Percentiles rank a stretch among this genome's conserved stretches.
Conservation (phyloP, 345 rosid genomes). For the Erysimum cheiranthoides region DNA sequence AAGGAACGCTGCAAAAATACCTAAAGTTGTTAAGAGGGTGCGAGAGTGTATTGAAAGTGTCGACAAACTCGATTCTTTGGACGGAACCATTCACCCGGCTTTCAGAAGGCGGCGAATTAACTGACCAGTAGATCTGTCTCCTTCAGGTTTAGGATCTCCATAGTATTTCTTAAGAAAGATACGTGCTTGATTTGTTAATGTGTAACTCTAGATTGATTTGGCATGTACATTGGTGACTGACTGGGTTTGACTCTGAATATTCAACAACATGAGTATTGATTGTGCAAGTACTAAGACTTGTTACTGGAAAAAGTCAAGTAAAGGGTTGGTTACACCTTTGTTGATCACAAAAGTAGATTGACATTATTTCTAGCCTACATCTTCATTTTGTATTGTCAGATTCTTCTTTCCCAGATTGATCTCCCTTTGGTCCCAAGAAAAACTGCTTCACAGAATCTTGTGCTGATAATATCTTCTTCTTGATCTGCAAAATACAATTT, state of each 20-base stretch:
- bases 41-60: constrained; percentile 61
- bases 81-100: constrained; percentile 59
- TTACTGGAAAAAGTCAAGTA: neutral
- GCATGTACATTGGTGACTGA: constrained; percentile 7
- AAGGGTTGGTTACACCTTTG: neutral
- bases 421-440: constrained; percentile 54
- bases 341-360: neutral
- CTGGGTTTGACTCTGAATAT: constrained; percentile 2
- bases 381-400: constrained; percentile 31
- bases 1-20: constrained; percentile 54
- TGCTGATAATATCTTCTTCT: constrained; percentile 52
- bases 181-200: constrained; percentile 26
- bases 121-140: constrained; percentile 4
- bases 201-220: constrained; percentile 23
- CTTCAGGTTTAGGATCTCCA: neutral
- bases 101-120: constrained; percentile 46
- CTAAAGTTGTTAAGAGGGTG: constrained; percentile 60
- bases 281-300: neutral
- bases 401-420: constrained; percentile 41
- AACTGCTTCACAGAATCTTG: constrained; percentile 60
- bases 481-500: constrained; percentile 53
- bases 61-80: constrained; percentile 54
- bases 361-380: constrained; percentile 1
- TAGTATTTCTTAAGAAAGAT: constrained; percentile 2
- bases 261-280: neutral